Evolutionary conservation across 148 eudicot genomes (phyloP).

Genomic region (Chenopodium berlandieri): DNA sequence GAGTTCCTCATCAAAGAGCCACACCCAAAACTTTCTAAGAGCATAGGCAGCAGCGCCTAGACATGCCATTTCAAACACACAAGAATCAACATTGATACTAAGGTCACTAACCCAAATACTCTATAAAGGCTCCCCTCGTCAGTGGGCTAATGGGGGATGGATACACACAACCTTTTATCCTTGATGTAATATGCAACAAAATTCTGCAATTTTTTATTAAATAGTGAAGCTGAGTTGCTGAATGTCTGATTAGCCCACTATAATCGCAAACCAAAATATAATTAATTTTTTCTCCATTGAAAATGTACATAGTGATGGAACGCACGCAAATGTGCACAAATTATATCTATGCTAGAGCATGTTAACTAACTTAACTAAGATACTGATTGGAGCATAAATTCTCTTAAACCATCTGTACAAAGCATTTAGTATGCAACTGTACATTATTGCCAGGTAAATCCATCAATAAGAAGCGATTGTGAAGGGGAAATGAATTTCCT

Average conservation of each 20-base stretch:
- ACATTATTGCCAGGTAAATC: background rate
- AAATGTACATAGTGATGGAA: too few species aligned
- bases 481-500: background rate
- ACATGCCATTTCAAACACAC: background rate
- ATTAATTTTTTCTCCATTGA: too few species aligned
- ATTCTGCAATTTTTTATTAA: background rate
- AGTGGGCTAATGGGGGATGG: background rate
- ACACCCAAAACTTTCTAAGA: background rate
- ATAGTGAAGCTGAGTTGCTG: background rate
- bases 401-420: background rate
- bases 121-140: background rate
- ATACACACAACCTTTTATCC: background rate
- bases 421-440: background rate
- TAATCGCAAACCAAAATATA: background rate
- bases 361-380: background rate
- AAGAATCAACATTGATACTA: background rate
- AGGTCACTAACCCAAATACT: background rate
- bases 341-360: too few species aligned
- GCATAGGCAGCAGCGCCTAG: background rate
- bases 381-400: background rate
- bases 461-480: background rate
- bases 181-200: background rate
- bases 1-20: background rate
- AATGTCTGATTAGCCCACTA: background rate
- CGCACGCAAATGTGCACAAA: too few species aligned